A percentile compares a stretch with the other conserved stretches of the same genome.
phyloP scores from a whole-genome alignment of 768 basidiomycete genomes.

The Mycena sanguinolenta region DNA sequence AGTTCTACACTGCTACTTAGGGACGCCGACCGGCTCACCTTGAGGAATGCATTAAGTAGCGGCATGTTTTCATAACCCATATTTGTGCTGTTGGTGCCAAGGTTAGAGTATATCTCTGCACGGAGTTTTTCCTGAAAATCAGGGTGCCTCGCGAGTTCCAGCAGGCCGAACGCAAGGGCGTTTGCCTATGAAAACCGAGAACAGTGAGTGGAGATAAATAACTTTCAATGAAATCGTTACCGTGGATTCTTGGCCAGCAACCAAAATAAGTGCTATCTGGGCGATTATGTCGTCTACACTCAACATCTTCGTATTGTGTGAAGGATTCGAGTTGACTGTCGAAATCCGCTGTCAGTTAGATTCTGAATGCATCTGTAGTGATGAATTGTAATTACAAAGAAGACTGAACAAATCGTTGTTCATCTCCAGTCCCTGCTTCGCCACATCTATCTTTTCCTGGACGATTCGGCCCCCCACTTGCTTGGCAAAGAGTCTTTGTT shows the following conservation, averaged over 20 bases:
- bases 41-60: constrained; percentile 13
- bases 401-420: neutral
- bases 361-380: neutral
- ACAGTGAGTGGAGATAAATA: neutral
- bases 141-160: constrained; percentile 19
- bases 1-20: neutral
- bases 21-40: neutral
- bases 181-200: neutral
- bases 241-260: neutral
- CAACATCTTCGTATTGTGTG: neutral
- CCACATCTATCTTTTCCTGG: neutral
- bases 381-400: neutral
- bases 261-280: neutral
- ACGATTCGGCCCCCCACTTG: neutral
- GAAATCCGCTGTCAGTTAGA: neutral
- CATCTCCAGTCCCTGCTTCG: neutral
- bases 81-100: neutral
- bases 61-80: neutral
- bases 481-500: no score
- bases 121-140: constrained; percentile 20
- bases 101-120: constrained; percentile 6
- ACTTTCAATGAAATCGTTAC: neutral
- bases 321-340: neutral
- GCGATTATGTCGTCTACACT: neutral
- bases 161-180: neutral